Evolutionary conservation across 805 yeast genomes (phyloP).

Genomic region (Wickerhamomyces kurtzmanii): DNA sequence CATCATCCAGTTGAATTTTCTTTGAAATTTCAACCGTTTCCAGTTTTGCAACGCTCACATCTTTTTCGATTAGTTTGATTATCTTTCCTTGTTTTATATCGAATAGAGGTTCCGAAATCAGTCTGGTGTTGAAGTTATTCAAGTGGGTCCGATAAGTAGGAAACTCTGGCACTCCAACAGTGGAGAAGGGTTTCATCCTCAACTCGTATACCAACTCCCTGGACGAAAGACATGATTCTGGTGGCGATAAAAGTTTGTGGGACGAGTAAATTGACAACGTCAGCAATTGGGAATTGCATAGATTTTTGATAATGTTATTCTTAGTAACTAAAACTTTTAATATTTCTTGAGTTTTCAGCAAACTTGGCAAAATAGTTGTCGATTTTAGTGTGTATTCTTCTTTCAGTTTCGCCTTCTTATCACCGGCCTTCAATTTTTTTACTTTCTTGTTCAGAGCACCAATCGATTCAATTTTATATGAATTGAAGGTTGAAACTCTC

Average conservation of each 20-base stretch:
- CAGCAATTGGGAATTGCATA: constrained; percentile 22
- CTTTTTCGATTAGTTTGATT: constrained; percentile 9
- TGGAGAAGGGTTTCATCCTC: constrained; percentile 70
- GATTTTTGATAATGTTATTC: constrained; percentile 15
- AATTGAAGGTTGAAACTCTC: constrained; percentile 21
- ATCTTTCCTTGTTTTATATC: constrained; percentile 8
- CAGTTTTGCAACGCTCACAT: constrained; percentile 8
- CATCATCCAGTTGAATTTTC: constrained; percentile 13
- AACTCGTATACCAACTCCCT: constrained; percentile 40
- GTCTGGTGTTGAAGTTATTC: no score
- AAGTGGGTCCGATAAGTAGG: constrained; percentile 31
- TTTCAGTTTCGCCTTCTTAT: constrained; percentile 32
- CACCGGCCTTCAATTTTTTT: constrained; percentile 40
- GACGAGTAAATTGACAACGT: no score
- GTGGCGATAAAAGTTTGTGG: no score
- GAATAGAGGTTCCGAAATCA: constrained; percentile 12
- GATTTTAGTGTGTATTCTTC: constrained; percentile 21
- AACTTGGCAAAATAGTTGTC: constrained; percentile 24
- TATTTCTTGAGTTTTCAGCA: constrained; percentile 17
- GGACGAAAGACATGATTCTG: no score
- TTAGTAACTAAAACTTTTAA: constrained; percentile 16
- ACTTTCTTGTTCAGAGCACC: constrained; percentile 26
- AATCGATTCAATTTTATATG: constrained; percentile 21
- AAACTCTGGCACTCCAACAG: constrained; percentile 68
- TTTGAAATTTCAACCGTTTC: constrained; percentile 8